Base-by-base conservation (phyloP, 768 basidiomycete genomes). In the Russula sp. region DNA sequence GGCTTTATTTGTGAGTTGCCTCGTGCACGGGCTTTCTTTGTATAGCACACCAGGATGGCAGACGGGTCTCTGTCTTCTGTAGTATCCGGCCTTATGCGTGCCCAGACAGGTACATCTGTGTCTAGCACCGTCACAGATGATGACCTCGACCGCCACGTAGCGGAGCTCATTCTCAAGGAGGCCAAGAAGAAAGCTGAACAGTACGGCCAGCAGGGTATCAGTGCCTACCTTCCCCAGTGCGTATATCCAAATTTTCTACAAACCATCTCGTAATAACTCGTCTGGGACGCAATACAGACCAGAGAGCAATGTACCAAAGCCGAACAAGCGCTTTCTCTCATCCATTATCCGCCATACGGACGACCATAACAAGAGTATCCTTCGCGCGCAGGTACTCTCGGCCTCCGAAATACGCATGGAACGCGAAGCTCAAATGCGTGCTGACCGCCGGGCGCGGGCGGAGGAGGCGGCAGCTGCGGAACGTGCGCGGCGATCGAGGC, bases 271-370 rank as follows among this genome's bases (percentile, higher is more conserved):
- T 50, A 37, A 44, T 52, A 8, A 44, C 37, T 39, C 32, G 55
- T 8, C 54, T 18, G 57, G 39, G 20, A 53, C 57, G 61, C 48
- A 16, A 8, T 61, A 35, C 68, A 90, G 87, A 60, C 74, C 82
- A 6, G 89, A 91, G 69, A 82, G 79, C 67, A 86, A 86, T 73
- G 86, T 84, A 1, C 92, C 92, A 0, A 85, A 82, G 67, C 75
- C 95, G 39, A 91, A 91, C 75, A 91, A 91, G 70, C 88, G 89
- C 0, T 91, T 91, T 71, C 76, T 91, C 31, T 81, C 84, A 0
- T 86, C 88, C 22, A 94, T 99, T 64, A 94, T 99, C 61, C 85
- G 87, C 68, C 94, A 84, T 67, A 97, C 97, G 4, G 95, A 97
- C 71, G 95, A 95, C 61, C 97, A 99, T 71, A 99, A 99, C 74